Evolutionary conservation across 2,329 filamentous ascomycete genomes (phyloP).

Genomic region (Epichloe festucae): DNA sequence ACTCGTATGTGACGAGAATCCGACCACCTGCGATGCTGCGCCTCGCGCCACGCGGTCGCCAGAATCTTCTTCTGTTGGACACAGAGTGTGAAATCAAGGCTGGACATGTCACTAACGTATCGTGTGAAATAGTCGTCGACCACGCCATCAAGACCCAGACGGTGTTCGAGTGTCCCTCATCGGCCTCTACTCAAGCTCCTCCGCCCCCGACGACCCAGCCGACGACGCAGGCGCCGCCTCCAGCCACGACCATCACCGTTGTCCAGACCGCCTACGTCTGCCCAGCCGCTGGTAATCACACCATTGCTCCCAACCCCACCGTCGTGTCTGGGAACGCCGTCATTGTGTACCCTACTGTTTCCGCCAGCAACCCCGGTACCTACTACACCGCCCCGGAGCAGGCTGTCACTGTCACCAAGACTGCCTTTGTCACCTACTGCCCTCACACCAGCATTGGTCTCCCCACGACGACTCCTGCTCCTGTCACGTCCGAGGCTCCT

Average conservation of each 20-base stretch:
- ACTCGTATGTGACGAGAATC: constrained; percentile 39
- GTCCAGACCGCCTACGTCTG: constrained; percentile 60
- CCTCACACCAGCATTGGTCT: constrained; percentile 20
- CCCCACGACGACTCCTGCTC: constrained; percentile 18
- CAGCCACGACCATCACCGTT: constrained; percentile 28
- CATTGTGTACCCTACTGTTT: constrained; percentile 25
- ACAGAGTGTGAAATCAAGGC: accelerated
- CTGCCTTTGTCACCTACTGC: constrained; percentile 40
- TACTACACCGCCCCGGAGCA: constrained; percentile 56
- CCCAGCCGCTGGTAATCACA: constrained; percentile 63
- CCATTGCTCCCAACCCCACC: constrained; percentile 56
- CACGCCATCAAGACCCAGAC: constrained; percentile 15
- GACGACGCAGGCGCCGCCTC: constrained; percentile 6
- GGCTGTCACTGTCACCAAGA: constrained; percentile 56
- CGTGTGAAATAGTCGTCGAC: constrained; percentile 23
- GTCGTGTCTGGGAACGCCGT: constrained; percentile 39
- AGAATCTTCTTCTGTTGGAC: too few species aligned
- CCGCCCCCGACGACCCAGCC: not conserved
- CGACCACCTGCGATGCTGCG: too few species aligned
- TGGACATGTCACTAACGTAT: not conserved
- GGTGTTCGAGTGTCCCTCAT: constrained; percentile 7
- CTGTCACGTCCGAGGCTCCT: not conserved
- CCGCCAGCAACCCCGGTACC: constrained; percentile 51
- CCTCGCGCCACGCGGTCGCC: too few species aligned
- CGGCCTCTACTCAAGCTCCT: constrained; percentile 5